phyloP scores from a whole-genome alignment of 129 eudicot species.

The Ambrosia trifida region DNA sequence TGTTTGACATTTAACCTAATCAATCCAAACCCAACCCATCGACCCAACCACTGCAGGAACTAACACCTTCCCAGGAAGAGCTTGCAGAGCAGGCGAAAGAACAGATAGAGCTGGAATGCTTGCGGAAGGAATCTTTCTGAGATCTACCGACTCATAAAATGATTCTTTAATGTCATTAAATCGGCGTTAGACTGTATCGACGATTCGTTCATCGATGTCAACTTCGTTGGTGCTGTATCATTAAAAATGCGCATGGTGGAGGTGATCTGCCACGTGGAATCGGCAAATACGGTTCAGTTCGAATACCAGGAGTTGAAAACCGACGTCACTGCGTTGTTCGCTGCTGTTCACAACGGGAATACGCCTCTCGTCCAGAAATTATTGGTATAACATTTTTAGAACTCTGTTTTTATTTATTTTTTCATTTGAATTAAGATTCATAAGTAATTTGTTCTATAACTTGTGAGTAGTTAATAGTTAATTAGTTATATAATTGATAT shows the following conservation, averaged over 20 bases:
- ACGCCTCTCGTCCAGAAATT: constrained; percentile 53
- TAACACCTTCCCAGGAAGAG: constrained; percentile 73
- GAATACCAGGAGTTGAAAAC: constrained; percentile 54
- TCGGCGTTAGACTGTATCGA: constrained; percentile 54
- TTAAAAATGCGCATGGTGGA: constrained; percentile 63
- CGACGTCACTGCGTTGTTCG: constrained; percentile 78
- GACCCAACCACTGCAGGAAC: constrained; percentile 89
- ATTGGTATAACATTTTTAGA: constrained; percentile 53
- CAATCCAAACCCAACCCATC: too few relatives aligned
- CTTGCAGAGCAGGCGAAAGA: constrained; percentile 75
- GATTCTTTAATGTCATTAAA: constrained; percentile 59
- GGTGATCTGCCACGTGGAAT: constrained; percentile 46
- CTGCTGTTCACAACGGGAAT: constrained; percentile 76
- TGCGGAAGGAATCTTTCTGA: constrained; percentile 47
- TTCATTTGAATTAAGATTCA: not conserved
- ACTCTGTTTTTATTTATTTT: constrained; percentile 16
- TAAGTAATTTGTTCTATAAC: not conserved
- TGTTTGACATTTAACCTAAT: too few relatives aligned
- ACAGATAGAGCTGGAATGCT: constrained; percentile 91
- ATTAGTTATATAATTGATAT: not conserved
- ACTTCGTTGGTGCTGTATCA: constrained; percentile 65
- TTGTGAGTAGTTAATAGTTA: not conserved
- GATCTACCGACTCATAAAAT: constrained; percentile 48
- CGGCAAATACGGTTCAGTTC: constrained; percentile 49
- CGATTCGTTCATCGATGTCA: constrained; percentile 77